Base-by-base conservation (phyloP, 164 flowering plant genomes). In the Chimonanthus praecox region DNA sequence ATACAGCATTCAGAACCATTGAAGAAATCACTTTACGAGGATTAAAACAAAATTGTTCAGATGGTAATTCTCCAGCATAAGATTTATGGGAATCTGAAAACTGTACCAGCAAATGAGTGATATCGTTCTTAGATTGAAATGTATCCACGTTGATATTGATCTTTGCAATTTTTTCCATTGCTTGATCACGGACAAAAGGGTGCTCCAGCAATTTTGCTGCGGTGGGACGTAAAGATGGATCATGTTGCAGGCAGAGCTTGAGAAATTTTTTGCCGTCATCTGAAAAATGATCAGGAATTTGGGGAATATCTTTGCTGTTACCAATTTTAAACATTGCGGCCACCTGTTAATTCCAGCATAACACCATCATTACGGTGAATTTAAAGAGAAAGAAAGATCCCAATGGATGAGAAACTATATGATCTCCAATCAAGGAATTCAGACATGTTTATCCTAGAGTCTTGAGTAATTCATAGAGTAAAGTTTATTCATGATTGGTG, bases 301-400 rank as follows among this genome's bases (percentile, higher is more conserved):
- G 88, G 10, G 98, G 98, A 18, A 88, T 77, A 61, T 93, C 98
- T 84, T 84, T 91, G 88, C 98, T 95, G 85, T 91, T 95, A 51
- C 96, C 98, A 75, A 95, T 91, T 87, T 95, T 95, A 82, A 95
- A 95, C 80, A 95, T 91, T 67, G 98, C 99, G 63, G 98, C 97
- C 65, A 92, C 96, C 99, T 95, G 85, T 18, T 18, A 33, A 66
- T 7, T 66, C 47, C 18, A 43, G 45, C 13, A 33, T 33, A 66
- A 16, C 48, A 66, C 5, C 68, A 44, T 45, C 5, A 50, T 33
- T 33, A 4, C 33, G 9, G 45, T 2, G 46, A 64, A 15, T 43
- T 21, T 45, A 58, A 54, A 68, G 21, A 54, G 60, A 54, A 20
- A 20, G 21, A 10, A 10, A 54, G 60, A 15, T 9, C 16, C 4